Evolutionary conservation across 768 basidiomycete species (phyloP), one percentile per base, ranked within the genome.

Genomic region (Pulveroboletus sp.): DNA sequence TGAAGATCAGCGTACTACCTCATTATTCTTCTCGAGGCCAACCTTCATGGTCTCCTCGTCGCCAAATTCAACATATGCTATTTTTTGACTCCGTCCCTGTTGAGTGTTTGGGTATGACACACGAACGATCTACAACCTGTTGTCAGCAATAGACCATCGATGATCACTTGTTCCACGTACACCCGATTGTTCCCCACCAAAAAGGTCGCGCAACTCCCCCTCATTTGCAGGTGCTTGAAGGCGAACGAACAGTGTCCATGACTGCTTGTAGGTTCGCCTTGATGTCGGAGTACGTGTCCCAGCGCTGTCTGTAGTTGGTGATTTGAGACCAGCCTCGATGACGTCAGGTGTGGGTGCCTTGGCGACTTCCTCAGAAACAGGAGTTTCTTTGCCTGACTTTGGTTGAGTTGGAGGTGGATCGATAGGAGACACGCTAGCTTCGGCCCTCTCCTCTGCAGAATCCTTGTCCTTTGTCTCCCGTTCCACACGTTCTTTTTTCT

Each of bases 21-120:
- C 82, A 24, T 76, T 78, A 55, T 89, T 85, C 59, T 83, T 86
- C 39, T 80, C 83, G 18, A 94, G 70, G 0, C 86, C 93, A 17
- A 74, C 78, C 58, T 81, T 88, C 88, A 93, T 89, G 9, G 83
- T 75, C 40, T 86, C 88, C 60, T 94, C 91, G 58, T 90, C 88
- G 5, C 82, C 86, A 68, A 95, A 96, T 62, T 95, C 93, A 46
- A 96, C 81, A 62, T 92, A 96, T 2, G 83, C 89, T 49, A 92
- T 73, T 56, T 76, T 81, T 47, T 69, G 70, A 27, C 74, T 69
- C 40, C 83, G 79, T 9, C 79, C 78, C 5, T 68, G 58, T 57
- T 69, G 75, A 11, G 56, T 66, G 31, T 68, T 56, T 0, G 86
- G 87, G 51, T 84, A 76, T 52, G 76, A 75, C 45, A 93, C 75